These are phyloP conservation scores for Sungouiella thailandica DNA, from an alignment of 805 yeast species.

Conservation along the genomic window DNA sequence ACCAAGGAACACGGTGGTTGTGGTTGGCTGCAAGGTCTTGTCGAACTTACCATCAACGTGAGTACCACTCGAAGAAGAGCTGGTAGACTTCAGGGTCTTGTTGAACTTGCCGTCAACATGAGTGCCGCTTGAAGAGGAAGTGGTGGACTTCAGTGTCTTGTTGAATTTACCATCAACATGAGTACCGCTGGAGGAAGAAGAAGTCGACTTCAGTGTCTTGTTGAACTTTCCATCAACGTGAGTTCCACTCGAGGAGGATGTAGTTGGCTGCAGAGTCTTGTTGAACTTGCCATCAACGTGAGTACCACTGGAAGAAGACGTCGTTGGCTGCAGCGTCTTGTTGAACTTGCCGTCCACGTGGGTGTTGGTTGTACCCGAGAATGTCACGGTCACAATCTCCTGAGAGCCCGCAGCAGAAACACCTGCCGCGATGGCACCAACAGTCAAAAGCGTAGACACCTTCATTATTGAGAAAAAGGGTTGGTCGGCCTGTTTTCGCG, in stretches of 20 bases:
- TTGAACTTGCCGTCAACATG: slow-evolving; percentile 29
- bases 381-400: slow-evolving; percentile 14
- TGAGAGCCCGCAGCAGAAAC: slow-evolving; percentile 10
- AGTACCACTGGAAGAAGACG: slow-evolving; percentile 13
- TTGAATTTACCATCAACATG: slow-evolving; percentile 22
- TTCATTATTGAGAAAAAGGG: slow-evolving; percentile 8
- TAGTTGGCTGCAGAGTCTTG: slow-evolving; percentile 13
- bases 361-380: slow-evolving; percentile 15
- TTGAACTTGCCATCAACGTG: slow-evolving; percentile 16
- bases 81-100: slow-evolving; percentile 31
- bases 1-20: slow-evolving; percentile 32
- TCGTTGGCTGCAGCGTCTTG: slow-evolving; percentile 15
- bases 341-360: slow-evolving; percentile 20
- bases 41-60: slow-evolving; percentile 32
- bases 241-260: slow-evolving; percentile 23
- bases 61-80: slow-evolving; percentile 29
- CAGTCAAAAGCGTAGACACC: slow-evolving; percentile 13
- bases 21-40: slow-evolving; percentile 31
- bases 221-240: slow-evolving; percentile 55
- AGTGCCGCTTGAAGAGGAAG: slow-evolving; percentile 21
- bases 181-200: slow-evolving; percentile 22
- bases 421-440: slow-evolving; percentile 13
- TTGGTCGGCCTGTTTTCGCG: not conserved
- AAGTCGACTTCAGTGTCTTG: slow-evolving; percentile 33
- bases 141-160: slow-evolving; percentile 10